phyloP scores from a whole-genome alignment of 306 rosid species.

The Adenanthera pavonina region DNA sequence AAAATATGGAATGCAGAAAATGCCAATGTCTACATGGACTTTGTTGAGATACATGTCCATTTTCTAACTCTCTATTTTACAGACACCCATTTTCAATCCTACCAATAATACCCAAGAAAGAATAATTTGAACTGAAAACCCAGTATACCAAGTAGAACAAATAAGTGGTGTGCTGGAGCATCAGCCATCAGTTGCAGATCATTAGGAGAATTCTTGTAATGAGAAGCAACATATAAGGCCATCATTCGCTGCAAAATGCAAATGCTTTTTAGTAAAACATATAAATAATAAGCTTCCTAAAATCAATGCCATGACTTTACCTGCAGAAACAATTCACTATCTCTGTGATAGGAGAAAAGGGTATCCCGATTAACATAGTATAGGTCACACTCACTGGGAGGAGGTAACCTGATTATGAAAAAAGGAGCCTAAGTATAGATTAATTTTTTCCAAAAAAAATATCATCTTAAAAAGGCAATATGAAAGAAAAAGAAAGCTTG shows the following conservation, averaged over 20 bases:
- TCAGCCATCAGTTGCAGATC: slow-evolving; percentile 97
- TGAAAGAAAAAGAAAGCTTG: neutral
- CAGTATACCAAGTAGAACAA: slow-evolving; percentile 85
- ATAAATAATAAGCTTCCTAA: slow-evolving; percentile 31
- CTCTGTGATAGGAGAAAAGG: slow-evolving; percentile 90
- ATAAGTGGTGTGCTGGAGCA: slow-evolving; percentile 98
- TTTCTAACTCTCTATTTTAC: neutral
- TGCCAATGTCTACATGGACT: neutral
- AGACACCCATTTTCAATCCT: neutral
- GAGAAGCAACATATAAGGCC: slow-evolving; percentile 96
- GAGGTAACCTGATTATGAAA: slow-evolving; percentile 71
- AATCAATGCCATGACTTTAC: slow-evolving; percentile 47
- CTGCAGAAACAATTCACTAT: slow-evolving; percentile 96
- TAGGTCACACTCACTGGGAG: slow-evolving; percentile 82
- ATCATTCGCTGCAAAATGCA: slow-evolving; percentile 84
- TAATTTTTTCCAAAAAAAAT: slow-evolving; percentile 1
- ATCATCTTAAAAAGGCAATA: slow-evolving; percentile 24
- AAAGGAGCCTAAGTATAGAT: slow-evolving; percentile 32
- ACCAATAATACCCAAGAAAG: slow-evolving; percentile 11
- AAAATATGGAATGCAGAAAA: neutral
- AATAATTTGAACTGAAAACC: slow-evolving; percentile 34
- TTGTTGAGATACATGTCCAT: neutral
- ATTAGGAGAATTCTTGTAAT: slow-evolving; percentile 97
- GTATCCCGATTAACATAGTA: slow-evolving; percentile 97
- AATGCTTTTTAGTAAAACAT: slow-evolving; percentile 38